Conservation (phyloP, 768 basidiomycete species). For the Boletus rufocinnamomeus region DNA sequence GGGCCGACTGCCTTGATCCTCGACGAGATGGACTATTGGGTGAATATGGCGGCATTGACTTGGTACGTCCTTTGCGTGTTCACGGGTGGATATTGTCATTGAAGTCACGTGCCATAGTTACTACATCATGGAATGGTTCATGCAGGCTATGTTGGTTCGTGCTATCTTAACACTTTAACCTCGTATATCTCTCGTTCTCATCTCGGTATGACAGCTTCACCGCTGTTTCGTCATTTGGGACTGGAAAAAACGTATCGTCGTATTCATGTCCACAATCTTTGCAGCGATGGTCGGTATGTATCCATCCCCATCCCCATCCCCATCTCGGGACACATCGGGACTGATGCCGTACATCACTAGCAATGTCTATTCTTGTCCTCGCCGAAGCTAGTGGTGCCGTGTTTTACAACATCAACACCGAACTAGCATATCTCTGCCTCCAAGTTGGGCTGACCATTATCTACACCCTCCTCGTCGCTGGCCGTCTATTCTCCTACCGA, state of each 20-base stretch:
- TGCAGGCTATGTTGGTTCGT: conserved; percentile 28
- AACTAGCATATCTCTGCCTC: conserved; percentile 33
- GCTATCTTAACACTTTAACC: too few species aligned
- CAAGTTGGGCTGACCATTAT: conserved; percentile 33
- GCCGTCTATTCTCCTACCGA: conserved; percentile 31
- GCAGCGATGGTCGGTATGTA: conserved; percentile 19
- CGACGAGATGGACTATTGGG: conserved; percentile 11
- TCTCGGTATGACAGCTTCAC: conserved; percentile 7
- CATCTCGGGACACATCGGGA: neutral
- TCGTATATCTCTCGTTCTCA: neutral
- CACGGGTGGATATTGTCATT: neutral
- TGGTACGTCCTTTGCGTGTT: conserved; percentile 15
- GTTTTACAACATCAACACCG: conserved; percentile 23
- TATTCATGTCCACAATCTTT: conserved; percentile 18
- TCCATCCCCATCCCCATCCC: neutral
- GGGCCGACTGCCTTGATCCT: conserved; percentile 18
- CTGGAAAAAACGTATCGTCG: conserved; percentile 14
- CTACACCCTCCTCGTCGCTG: conserved; percentile 33
- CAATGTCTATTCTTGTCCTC: conserved; percentile 21
- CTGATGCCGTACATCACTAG: conserved; percentile 5
- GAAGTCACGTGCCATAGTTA: conserved; percentile 16
- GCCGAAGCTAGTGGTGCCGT: conserved; percentile 8
- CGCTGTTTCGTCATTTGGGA: conserved; percentile 22
- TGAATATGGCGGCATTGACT: conserved; percentile 26
- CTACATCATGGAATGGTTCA: conserved; percentile 33